Evolutionary conservation across 2,329 filamentous ascomycete genomes (phyloP).

Genomic region (Elsinoe batatas): DNA sequence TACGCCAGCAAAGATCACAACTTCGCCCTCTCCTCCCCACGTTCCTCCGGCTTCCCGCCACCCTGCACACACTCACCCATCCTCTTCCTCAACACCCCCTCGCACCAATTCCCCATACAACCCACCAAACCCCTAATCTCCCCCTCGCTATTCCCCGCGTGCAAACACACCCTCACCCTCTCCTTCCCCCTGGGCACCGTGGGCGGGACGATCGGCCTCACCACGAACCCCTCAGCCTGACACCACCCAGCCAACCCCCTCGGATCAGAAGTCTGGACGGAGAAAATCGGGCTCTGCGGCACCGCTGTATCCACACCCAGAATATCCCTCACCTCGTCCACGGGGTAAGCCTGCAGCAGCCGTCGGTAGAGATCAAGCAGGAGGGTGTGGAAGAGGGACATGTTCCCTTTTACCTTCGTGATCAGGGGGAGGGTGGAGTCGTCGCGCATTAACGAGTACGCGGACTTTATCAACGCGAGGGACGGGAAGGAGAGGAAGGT

Average conservation of each 20-base stretch:
- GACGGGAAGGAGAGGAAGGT: slow-evolving; percentile 56
- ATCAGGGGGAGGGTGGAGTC: slow-evolving; percentile 37
- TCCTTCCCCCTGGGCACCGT: slow-evolving; percentile 56
- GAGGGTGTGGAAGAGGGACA: slow-evolving; percentile 34
- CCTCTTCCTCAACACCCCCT: background rate
- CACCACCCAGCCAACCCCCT: slow-evolving; percentile 50
- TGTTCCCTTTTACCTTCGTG: slow-evolving; percentile 32
- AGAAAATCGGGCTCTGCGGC: slow-evolving; percentile 54
- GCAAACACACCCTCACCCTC: slow-evolving; percentile 56
- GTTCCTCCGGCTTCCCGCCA: background rate
- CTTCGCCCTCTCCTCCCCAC: background rate
- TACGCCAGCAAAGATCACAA: background rate
- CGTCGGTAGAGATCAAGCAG: slow-evolving; percentile 35
- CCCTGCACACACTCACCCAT: background rate
- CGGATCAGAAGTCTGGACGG: slow-evolving; percentile 49
- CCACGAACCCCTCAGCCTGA: slow-evolving; percentile 49
- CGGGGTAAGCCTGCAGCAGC: slow-evolving; percentile 30
- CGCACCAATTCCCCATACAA: slow-evolving; percentile 42
- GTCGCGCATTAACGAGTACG: slow-evolving; percentile 47
- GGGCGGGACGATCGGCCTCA: slow-evolving; percentile 57
- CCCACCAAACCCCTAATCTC: slow-evolving; percentile 47
- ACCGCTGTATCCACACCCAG: slow-evolving; percentile 24
- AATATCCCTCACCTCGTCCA: slow-evolving; percentile 16
- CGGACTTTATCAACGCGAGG: slow-evolving; percentile 48
- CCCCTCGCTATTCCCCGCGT: slow-evolving; percentile 52